Evolutionary conservation across 306 rosid species (phyloP), one percentile per base, ranked within the genome.

Genomic region (Malus asiatica): DNA sequence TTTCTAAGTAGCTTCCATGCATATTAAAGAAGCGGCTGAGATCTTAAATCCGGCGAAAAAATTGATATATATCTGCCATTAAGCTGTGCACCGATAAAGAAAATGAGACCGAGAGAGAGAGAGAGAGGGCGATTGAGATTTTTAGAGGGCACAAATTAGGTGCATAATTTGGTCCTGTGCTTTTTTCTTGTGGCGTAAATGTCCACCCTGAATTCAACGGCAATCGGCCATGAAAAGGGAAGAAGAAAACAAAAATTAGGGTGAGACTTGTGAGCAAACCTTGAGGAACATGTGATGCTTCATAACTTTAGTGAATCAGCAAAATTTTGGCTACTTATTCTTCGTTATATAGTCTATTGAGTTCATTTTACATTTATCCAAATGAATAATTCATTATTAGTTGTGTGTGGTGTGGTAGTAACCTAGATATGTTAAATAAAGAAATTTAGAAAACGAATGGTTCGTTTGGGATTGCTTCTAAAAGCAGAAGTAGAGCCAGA

Each of bases 201-300:
- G 84, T 77, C 71, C 79, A 87, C 72, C 85, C 81, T 68, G 9
- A 11, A 77, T 72, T 69, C 81, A 72, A 84, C 76, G 74, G 84
- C 83, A 81, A 74, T 12, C 14, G 67, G 72, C 61, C 71, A 73
- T 40, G 45, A 76, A 73, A 29, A 66, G 25, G 48, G 32, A 68
- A 73, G 35, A 61, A 27, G 70, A 60, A 5, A 71, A 27, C 1
- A 12, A 30, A 71, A 18, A 30, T 38, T 18, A 35, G 40, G 63
- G 29, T 70, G 67, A 76, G 68, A 72, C 86, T 76, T 65, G 82
- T 80, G 85, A 76, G 8, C 65, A 78, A 35, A 8, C 77, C 75
- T 57, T 64, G 5, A 18, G 25, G 15, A 64, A 66, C 89, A 81
- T 40, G 89, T 87, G 89, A 83, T 4, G 63, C 30, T 29, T 27